Evolutionary conservation across 2,329 filamentous ascomycete genomes (phyloP), one percentile per base, ranked within the genome.

Genomic region (Trichoderma semiorbis): DNA sequence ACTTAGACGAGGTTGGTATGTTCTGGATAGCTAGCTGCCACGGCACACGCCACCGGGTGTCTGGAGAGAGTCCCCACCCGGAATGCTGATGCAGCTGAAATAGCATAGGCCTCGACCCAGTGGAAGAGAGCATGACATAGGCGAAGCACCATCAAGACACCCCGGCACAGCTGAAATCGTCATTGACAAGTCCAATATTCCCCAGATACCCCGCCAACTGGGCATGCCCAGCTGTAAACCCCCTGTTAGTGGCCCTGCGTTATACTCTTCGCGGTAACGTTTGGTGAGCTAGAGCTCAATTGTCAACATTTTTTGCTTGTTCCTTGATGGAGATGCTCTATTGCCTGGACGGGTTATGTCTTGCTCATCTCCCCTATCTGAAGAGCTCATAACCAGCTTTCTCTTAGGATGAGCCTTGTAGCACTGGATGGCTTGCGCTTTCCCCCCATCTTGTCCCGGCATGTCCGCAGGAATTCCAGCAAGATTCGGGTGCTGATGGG

Each of bases 41-140:
- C 24, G 47, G 50, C 60, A 26, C 69, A 70, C 69, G 47, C 69
- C 69, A 70, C 69, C n/a, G 66, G 66, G 66, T 69, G 24, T 34
- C 43, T 16, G 30, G 69, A 67, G 32, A 53, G 62, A 7, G 57
- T 43, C 43, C 34, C 58, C 65, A 72, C 43, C 21, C 24, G 14
- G 7, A 53, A 72, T 69, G 30, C 69, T 28, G 58, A 58, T 69
- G 43, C 50, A 67, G 61, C 62, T 71, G 62, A 63, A 63, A 63
- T 55, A 32, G 14, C 12, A 32, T 47, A 53, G 69, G 47, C n/a
- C 43, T 47, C 32, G n/a, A 62, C 32, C 43, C 32, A n/a, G 30
- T 58, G 34, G 43, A 28, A 6, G 53, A 26, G 53, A 43, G 16
- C 60, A 43, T 57, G 39, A 39, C 39, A 43, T n/a, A 43, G 39